Percentiles rank a stretch among this genome's conserved stretches.
phyloP scores from a whole-genome alignment of 192 early-diverging fungal species.

The Tieghemiomyces parasiticus region DNA sequence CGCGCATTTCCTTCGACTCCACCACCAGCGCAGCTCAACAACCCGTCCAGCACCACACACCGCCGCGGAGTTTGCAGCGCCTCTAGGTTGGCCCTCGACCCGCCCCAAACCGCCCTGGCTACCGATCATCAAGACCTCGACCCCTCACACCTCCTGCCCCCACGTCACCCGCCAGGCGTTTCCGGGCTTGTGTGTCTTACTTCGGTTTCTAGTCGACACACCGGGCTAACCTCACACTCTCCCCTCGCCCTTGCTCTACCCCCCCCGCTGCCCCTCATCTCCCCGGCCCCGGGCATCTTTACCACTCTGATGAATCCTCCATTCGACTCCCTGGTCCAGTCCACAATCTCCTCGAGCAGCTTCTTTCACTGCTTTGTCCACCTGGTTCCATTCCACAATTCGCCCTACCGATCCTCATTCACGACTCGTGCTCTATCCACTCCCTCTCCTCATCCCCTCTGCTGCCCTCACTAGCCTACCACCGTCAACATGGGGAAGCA shows the following conservation, averaged over 20 bases:
- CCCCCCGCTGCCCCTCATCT: not conserved
- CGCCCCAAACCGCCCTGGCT: not conserved
- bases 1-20: too few species aligned
- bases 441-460: not conserved
- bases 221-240: not conserved
- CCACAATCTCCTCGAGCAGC: too few species aligned
- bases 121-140: not conserved
- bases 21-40: too few species aligned
- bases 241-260: not conserved
- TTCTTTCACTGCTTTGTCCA: not conserved
- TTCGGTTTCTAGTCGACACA: not conserved
- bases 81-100: not conserved
- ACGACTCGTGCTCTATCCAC: not conserved
- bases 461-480: not conserved
- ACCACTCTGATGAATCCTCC: too few species aligned
- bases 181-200: not conserved
- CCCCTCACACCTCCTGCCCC: not conserved
- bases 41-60: too few species aligned
- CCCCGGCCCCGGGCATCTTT: not conserved
- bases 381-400: not conserved
- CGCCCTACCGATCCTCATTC: not conserved
- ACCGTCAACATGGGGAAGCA: not conserved
- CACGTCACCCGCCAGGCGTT: not conserved
- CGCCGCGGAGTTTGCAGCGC: too few species aligned
- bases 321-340: too few species aligned